Evolutionary conservation across 768 basidiomycete species (phyloP), one percentile per base, ranked within the genome.

Genomic region (Calocera viscosa): DNA sequence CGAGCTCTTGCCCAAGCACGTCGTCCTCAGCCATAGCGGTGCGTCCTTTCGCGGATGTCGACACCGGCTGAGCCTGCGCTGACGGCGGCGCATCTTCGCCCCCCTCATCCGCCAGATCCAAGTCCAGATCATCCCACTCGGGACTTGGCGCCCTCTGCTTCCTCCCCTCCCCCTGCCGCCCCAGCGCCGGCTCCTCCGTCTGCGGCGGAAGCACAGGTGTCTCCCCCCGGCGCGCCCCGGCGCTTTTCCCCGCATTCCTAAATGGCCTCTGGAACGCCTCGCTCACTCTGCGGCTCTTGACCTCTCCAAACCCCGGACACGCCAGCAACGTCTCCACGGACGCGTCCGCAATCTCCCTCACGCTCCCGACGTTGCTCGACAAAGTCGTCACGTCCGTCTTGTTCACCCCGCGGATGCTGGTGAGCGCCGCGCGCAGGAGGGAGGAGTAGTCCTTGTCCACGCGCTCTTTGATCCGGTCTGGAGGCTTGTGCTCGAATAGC

Each of bases 311-410:
- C 0, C 96, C 96, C 0, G 96, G 95, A 26, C 96, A 84, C 53
- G 84, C 85, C 67, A 87, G 84, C 1, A 99, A 78, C 70, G 87
- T 85, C 67, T 90, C 88, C 0, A 86, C 72, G 1, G 86, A 84
- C 3, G 90, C 87, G 64, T 78, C 82, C 11, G 89, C 83, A 33
- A 98, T 90, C 66, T 86, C 84, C 1, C 88, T 84, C 72, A 98
- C 92, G 72, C 90, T 95, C 38, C 94, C 94, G 71, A 94, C 87
- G n/a, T 91, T 88, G 1, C 88, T 87, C 24, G 90, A 84, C 43
- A 99, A 79, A 2, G 95, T 98, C 76, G 91, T 86, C 1, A 94
- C 92, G 72, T 99, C 96, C 2, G 95, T 98, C 80, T 95, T 96
- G 77, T 98, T 98, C 69, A 99, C 91, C 71, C 90, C 92, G 73